Percentiles rank a stretch among this genome's conserved stretches.
Conservation (phyloP, 495 filamentous ascomycete genomes). For the Penicillium tannophilum region DNA sequence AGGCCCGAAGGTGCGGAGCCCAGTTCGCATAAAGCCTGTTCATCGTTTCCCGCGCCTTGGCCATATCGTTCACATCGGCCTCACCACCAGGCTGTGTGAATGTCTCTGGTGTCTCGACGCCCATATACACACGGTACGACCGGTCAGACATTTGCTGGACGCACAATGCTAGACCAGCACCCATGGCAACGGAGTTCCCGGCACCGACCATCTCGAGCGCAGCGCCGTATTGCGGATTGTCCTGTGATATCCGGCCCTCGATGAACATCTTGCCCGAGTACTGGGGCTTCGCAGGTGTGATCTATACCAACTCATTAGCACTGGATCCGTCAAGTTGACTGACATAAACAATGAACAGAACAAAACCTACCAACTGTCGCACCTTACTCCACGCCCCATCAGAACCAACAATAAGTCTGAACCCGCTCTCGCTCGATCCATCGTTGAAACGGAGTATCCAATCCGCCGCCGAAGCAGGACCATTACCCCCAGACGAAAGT, state of each 20-base stretch:
- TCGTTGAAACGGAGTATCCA: constrained; percentile 8
- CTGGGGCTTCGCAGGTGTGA: constrained; percentile 17
- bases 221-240: constrained; percentile 19
- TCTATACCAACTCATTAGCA: constrained; percentile 6
- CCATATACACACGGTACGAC: constrained; percentile 26
- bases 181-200: constrained; percentile 20
- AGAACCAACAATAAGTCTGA: constrained; percentile 14
- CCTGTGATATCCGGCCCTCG: constrained; percentile 19
- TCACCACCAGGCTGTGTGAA: constrained; percentile 16
- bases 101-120: constrained; percentile 9
- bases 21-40: constrained; percentile 9
- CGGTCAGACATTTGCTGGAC: constrained; percentile 23
- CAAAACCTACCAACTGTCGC: constrained; percentile 7
- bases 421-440: constrained; percentile 10
- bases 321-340: neutral
- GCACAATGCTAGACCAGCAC: constrained; percentile 5
- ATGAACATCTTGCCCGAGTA: constrained; percentile 24
- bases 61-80: constrained; percentile 13
- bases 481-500: neutral
- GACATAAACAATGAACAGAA: too few relatives aligned
- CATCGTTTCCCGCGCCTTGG: constrained; percentile 14
- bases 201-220: constrained; percentile 19
- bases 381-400: constrained; percentile 16
- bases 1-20: constrained; percentile 15
- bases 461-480: neutral